Evolutionary conservation across 129 eudicot species (phyloP).

Genomic region (Flaveria brownii): DNA sequence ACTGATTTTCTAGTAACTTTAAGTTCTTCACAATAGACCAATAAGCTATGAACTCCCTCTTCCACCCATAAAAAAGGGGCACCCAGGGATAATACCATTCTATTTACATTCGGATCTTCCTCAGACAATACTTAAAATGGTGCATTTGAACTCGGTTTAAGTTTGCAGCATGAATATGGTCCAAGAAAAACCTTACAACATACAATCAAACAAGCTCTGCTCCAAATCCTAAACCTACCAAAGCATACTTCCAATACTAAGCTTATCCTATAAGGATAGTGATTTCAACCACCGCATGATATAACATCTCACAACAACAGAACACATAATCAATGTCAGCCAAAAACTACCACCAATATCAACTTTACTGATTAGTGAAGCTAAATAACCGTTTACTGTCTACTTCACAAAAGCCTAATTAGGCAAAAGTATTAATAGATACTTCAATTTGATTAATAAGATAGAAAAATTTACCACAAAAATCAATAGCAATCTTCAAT

Average conservation of each 20-base stretch:
- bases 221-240: too few species aligned
- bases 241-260: not conserved
- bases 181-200: conserved; percentile 5
- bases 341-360: conserved; percentile 18
- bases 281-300: not conserved
- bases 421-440: not conserved
- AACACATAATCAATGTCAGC: not conserved
- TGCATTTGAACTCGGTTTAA: conserved; percentile 1
- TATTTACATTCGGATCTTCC: too few species aligned
- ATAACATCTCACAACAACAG: conserved; percentile 9
- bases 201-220: too few species aligned
- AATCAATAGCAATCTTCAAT: conserved; percentile 73
- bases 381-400: conserved; percentile 3
- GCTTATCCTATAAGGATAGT: not conserved
- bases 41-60: not conserved
- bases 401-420: conserved; percentile 4
- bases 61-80: not conserved
- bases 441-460: not conserved
- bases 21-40: conserved; percentile 13
- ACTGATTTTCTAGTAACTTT: conserved; percentile 12
- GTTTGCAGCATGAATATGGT: conserved; percentile 11
- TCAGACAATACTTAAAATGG: not conserved
- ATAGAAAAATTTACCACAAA: conserved; percentile 51
- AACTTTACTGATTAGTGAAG: conserved; percentile 7
- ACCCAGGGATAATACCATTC: not conserved